phyloP scores from a whole-genome alignment of 2,329 filamentous ascomycete species.

The Trichoderma brevicompactum region DNA sequence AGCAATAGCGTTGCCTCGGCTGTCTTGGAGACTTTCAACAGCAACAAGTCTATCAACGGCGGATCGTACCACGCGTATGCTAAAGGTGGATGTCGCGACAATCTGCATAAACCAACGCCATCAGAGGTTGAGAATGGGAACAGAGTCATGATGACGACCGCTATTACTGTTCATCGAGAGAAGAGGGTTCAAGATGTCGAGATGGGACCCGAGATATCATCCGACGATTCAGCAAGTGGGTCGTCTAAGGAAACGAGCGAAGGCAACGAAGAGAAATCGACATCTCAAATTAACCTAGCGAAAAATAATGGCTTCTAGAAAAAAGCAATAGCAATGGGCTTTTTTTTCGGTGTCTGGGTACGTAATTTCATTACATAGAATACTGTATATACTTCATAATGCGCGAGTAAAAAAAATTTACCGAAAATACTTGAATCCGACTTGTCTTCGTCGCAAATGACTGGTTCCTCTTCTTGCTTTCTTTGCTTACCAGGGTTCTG shows the following conservation, averaged over 20 bases:
- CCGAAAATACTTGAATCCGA: no score
- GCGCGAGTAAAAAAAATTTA: neutral
- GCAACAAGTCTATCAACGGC: constrained; percentile 11
- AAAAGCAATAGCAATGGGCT: neutral
- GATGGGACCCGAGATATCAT: neutral
- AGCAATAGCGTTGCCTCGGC: neutral
- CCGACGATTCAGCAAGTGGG: neutral
- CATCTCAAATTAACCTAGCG: constrained; percentile 5
- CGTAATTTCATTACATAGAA: constrained; percentile 1
- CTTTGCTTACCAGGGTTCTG: no score
- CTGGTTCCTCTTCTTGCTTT: no score
- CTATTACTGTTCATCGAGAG: constrained; percentile 17
- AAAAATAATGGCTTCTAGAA: constrained; percentile 4
- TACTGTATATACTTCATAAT: neutral
- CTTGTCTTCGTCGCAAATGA: no score
- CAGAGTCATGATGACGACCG: constrained; percentile 21
- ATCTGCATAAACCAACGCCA: constrained; percentile 4
- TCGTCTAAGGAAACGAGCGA: neutral
- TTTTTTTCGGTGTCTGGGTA: neutral
- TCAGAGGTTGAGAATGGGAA: constrained; percentile 16
- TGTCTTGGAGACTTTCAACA: constrained; percentile 1
- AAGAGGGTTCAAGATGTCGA: neutral
- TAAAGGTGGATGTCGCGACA: neutral
- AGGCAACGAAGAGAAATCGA: neutral
- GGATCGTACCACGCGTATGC: constrained; percentile 24